A percentile compares a stretch with the other conserved stretches of the same genome.
These are phyloP conservation scores for Aureobasidium sp. DNA, from an alignment of 2,329 filamentous ascomycete species.

Conservation along the genomic window DNA sequence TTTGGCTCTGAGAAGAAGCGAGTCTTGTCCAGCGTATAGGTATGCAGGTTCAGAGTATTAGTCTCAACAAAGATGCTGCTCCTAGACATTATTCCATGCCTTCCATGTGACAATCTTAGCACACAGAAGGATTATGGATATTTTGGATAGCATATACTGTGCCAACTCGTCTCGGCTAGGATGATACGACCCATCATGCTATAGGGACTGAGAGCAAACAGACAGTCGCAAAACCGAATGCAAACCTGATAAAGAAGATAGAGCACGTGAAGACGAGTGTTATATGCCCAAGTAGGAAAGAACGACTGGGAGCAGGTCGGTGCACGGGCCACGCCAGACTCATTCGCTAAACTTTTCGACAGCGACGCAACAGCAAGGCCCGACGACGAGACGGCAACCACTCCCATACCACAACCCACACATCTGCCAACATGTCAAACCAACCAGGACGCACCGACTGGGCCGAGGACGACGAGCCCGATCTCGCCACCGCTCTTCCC, in stretches of 20 bases:
- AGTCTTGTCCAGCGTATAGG: too few species aligned
- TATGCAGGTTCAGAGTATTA: not conserved
- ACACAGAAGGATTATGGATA: too few species aligned
- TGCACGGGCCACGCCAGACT: not conserved
- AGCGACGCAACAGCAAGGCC: constrained; percentile 2
- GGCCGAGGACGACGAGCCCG: constrained; percentile 82
- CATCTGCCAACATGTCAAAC: constrained; percentile 19
- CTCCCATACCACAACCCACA: not conserved
- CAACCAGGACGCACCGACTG: constrained; percentile 60
- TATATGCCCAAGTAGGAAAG: not conserved
- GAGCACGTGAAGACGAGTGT: not conserved
- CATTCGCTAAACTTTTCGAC: constrained; percentile 13
- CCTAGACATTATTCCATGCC: not conserved
- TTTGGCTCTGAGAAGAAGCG: not conserved
- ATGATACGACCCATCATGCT: too few species aligned
- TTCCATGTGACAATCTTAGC: not conserved
- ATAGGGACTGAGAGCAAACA: not conserved
- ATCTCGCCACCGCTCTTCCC: constrained; percentile 78
- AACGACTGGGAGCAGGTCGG: not conserved
- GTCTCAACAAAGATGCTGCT: not conserved
- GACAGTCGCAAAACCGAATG: not conserved
- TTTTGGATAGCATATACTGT: not conserved
- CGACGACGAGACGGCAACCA: not conserved
- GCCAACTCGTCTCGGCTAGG: not conserved
- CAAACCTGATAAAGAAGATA: not conserved